Conservation (phyloP, 495 filamentous ascomycete genomes). For the Daldinia grandis region DNA sequence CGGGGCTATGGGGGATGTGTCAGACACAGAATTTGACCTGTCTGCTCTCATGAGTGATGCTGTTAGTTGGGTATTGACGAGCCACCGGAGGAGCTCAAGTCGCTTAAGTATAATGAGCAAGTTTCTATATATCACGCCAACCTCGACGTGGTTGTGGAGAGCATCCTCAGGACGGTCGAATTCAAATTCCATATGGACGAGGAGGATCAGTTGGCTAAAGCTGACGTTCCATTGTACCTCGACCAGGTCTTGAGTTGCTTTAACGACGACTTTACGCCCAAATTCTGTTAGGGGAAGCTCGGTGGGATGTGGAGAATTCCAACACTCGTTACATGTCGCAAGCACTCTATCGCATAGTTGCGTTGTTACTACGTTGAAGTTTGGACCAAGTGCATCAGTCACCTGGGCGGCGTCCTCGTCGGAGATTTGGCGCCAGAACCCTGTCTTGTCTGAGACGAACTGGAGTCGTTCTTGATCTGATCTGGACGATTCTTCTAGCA, state of each 20-base stretch:
- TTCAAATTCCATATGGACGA: slow-evolving; percentile 83
- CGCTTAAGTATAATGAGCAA: slow-evolving; percentile 73
- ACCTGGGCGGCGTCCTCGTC: slow-evolving; percentile 70
- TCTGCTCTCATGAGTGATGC: slow-evolving; percentile 51
- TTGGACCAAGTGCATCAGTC: slow-evolving; percentile 64
- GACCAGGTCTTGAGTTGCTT: slow-evolving; percentile 80
- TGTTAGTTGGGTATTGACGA: slow-evolving; percentile 66
- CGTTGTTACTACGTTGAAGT: slow-evolving; percentile 62
- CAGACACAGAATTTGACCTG: slow-evolving; percentile 37
- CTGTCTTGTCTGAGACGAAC: slow-evolving; percentile 72
- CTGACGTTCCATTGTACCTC: slow-evolving; percentile 72
- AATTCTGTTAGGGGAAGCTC: slow-evolving; percentile 69
- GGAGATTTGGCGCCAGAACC: slow-evolving; percentile 75
- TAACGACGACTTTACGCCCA: slow-evolving; percentile 75
- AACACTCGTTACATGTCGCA: slow-evolving; percentile 46
- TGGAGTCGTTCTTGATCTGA: slow-evolving; percentile 75
- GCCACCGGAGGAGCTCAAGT: slow-evolving; percentile 82
- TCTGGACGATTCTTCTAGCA: slow-evolving; percentile 71
- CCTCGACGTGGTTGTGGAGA: slow-evolving; percentile 68
- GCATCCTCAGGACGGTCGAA: slow-evolving; percentile 72
- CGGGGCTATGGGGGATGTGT: slow-evolving; percentile 35
- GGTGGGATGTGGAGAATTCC: slow-evolving; percentile 40
- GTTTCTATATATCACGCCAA: slow-evolving; percentile 70
- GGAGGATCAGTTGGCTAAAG: slow-evolving; percentile 81
- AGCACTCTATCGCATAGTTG: slow-evolving; percentile 60